A percentile compares a stretch with the other conserved stretches of the same genome.
phyloP scores from a whole-genome alignment of 441 rosid genomes.

The Gossypium trilobum region DNA sequence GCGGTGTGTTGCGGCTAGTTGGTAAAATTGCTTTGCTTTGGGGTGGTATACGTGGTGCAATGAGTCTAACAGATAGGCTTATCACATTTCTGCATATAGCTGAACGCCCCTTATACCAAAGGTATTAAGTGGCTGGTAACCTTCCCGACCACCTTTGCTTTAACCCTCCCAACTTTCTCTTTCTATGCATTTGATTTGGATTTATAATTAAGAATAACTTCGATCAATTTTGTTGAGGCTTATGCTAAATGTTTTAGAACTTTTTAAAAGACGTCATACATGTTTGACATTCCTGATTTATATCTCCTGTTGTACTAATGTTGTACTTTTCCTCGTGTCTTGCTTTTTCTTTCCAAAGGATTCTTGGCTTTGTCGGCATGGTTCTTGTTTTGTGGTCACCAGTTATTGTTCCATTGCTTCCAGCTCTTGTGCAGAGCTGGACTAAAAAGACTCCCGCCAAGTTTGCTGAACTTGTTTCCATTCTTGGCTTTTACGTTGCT shows the following conservation, averaged over 20 bases:
- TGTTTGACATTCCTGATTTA: background rate
- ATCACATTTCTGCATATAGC: conserved; percentile 67
- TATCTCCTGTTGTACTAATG: conserved; percentile 16
- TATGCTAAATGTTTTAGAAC: background rate
- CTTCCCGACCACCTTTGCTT: background rate
- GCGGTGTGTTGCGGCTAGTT: conserved; percentile 79
- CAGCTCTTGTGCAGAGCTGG: conserved; percentile 80
- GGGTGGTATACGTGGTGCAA: conserved; percentile 98
- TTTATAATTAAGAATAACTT: conserved; percentile 6
- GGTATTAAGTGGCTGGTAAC: conserved; percentile 35
- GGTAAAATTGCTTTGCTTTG: conserved; percentile 94
- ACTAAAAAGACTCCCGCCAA: conserved; percentile 50
- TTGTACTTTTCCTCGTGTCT: background rate
- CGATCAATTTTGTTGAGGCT: background rate
- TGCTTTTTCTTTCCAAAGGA: conserved; percentile 38
- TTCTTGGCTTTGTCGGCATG: conserved; percentile 71
- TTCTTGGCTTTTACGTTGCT: conserved; percentile 73
- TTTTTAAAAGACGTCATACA: background rate
- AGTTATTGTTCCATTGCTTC: conserved; percentile 70
- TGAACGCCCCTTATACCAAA: conserved; percentile 71
- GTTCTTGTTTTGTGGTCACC: conserved; percentile 91
- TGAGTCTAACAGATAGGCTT: conserved; percentile 80
- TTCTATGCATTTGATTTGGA: background rate
- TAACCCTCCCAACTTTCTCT: background rate
- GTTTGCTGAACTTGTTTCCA: conserved; percentile 64